Base-by-base conservation (phyloP, 139 green algal species). In the Micractinium conductrix region DNA sequence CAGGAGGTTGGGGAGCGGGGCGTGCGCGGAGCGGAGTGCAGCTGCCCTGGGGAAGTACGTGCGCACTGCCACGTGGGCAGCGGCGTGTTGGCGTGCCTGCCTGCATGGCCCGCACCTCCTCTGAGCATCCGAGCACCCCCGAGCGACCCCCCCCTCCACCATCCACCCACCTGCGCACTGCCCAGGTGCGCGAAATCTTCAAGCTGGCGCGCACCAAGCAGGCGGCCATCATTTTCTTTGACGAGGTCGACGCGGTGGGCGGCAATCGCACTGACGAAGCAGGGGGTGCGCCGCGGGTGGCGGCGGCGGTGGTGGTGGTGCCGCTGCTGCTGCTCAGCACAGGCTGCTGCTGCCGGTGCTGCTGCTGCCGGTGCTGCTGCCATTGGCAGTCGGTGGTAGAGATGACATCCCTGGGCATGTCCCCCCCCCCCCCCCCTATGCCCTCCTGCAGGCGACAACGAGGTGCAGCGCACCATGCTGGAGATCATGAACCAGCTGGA, bases 401-500 rank as follows among this genome's bases (percentile, higher is more conserved):
- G n/a, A n/a, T n/a, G n/a, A n/a, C n/a, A n/a, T n/a, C n/a, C n/a
- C n/a, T n/a, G n/a, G n/a, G n/a, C n/a, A n/a, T n/a, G n/a, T n/a
- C n/a, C n/a, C n/a, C n/a, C n/a, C n/a, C n/a, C n/a, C n/a, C 63
- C 30, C 7, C 63, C 30, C 65, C 2, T 68, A 26, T 8, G 60
- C 3, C 60, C 24, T 68, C 35, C 2, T 68, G 74, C 76, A 82
- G 76, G 92, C 96, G 43, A 99, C 93, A 99, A 99, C 90, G 97
- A 99, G 92, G 97, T 99, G 89, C 97, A 99, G 92, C 93, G 97
- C 48, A 99, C 97, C 10, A 99, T 99, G 97, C 90, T 99, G 79
- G 97, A 99, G 90, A 99, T 99, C 71, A 96, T 99, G 26, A 99
- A 99, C 88, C 97, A 99, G 94, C 93, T 99, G 30, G 97, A 99